Base-by-base conservation (phyloP, 371 early-diverging fungal species). In the Zychaea mexicana region DNA sequence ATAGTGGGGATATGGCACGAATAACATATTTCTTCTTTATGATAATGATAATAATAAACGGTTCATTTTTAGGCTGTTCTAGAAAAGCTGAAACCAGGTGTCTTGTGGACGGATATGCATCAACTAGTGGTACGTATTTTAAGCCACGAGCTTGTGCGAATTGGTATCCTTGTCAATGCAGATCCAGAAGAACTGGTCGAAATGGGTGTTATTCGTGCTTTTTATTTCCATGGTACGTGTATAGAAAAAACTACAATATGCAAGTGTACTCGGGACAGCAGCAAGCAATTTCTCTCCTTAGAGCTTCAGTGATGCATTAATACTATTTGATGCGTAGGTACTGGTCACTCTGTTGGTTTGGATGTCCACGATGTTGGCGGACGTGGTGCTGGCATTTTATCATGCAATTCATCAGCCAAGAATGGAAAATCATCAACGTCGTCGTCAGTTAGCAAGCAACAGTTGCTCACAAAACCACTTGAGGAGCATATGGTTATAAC, bases 221-320 rank as follows among this genome's bases (percentile, higher is more conserved):
- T 95, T 75, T 92, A 92, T 84, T 95, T 93, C 13, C 95, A 96
- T 62, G 95, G 96, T 72, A 49, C n/a, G n/a, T n/a, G n/a, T n/a
- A 49, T 24, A 24, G n/a, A 12, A 42, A 33, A 33, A 33, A 8
- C 33, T 8, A 33, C 4, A 0, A 42, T 42, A 42, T 15, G 36
- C 15, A 42, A 42, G 3, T 17, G 42, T 12, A 42, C 1, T n/a
- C n/a, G n/a, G n/a, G n/a, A n/a, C n/a, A n/a, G n/a, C n/a, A n/a
- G n/a, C n/a, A n/a, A n/a, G n/a, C n/a, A n/a, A 42, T 42, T 1
- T 42, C 7, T 42, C n/a, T 4, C n/a, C 15, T 6, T 15, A 13
- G 4, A 42, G n/a, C 42, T 42, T n/a, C n/a, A n/a, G n/a, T n/a
- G 6, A 42, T 12, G 15, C 42, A 12, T 17, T 42, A n/a, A n/a